Evolutionary conservation across 1,284 basidiomycete species (phyloP).

Genomic region (Cutaneotrichosporon sp.): DNA sequence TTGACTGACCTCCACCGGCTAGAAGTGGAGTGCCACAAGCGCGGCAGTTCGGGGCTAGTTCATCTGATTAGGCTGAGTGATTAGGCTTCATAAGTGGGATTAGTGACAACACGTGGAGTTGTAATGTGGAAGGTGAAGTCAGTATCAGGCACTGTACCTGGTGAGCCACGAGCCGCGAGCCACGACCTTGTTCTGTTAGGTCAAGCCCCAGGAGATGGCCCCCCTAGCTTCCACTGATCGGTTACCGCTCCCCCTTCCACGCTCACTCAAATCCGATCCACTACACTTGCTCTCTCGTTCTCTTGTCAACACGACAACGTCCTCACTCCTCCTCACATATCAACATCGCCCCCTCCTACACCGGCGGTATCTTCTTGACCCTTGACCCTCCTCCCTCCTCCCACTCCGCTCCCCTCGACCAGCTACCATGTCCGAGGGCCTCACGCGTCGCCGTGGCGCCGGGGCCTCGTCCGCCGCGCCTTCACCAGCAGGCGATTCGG

Average conservation of each 20-base stretch:
- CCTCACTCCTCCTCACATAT: not conserved
- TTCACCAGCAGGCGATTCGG: conserved; percentile 2
- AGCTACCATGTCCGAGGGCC: conserved; percentile 44
- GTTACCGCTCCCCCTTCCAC: not conserved
- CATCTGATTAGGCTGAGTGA: not conserved
- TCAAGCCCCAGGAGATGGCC: too few relatives aligned
- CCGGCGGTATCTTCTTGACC: not conserved
- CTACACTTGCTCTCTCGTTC: not conserved
- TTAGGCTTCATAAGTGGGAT: not conserved
- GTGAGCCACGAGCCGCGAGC: not conserved
- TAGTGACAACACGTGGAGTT: not conserved
- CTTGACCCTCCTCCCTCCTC: not conserved
- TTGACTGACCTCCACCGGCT: conserved; percentile 15
- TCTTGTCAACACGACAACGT: not conserved
- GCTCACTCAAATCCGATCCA: not conserved
- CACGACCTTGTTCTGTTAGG: too few relatives aligned
- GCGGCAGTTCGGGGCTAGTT: conserved; percentile 2
- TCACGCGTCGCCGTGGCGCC: conserved; percentile 51
- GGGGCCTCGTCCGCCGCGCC: conserved; percentile 31
- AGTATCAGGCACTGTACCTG: not conserved
- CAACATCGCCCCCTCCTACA: not conserved
- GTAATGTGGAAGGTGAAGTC: not conserved
- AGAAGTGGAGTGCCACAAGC: conserved; percentile 1
- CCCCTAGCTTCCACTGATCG: not conserved
- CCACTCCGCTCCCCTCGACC: not conserved